phyloP scores from a whole-genome alignment of 768 basidiomycete genomes.

The Lyophyllum decastes region DNA sequence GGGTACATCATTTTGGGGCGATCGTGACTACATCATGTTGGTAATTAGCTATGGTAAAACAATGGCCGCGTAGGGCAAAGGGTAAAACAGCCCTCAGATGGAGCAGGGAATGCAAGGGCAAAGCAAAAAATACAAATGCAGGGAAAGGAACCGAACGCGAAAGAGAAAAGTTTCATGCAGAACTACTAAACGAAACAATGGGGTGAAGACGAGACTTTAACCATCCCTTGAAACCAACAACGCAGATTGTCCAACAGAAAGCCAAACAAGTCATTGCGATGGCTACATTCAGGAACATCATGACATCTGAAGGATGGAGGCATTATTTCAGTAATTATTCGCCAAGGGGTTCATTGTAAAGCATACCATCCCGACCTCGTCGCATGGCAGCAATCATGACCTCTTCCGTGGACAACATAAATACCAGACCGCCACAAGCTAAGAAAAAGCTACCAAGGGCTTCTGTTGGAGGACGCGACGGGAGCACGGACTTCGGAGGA shows the following conservation, averaged over 20 bases:
- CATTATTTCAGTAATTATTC: background rate
- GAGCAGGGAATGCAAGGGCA: background rate
- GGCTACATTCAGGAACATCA: slow-evolving; percentile 87
- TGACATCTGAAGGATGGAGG: slow-evolving; percentile 55
- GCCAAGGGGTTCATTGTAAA: slow-evolving; percentile 4
- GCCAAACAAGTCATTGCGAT: slow-evolving; percentile 86
- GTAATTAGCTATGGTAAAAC: slow-evolving; percentile 15
- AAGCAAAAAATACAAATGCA: slow-evolving; percentile 7
- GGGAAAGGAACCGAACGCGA: background rate
- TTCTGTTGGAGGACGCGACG: slow-evolving; percentile 93
- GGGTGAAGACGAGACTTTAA: slow-evolving; percentile 45
- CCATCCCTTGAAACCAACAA: slow-evolving; percentile 86
- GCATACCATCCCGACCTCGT: slow-evolving; percentile 79
- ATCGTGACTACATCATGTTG: slow-evolving; percentile 10
- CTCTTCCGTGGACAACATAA: slow-evolving; percentile 91
- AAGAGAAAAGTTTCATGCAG: slow-evolving; percentile 12
- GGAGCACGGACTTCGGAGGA: slow-evolving; percentile 82
- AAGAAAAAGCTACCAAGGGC: slow-evolving; percentile 85
- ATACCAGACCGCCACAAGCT: slow-evolving; percentile 84
- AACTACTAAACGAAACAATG: slow-evolving; percentile 30
- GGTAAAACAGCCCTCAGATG: slow-evolving; percentile 5
- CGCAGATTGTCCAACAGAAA: slow-evolving; percentile 78
- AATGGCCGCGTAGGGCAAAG: background rate
- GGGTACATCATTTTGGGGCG: slow-evolving; percentile 3
- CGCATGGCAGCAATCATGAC: slow-evolving; percentile 91